Percentiles rank a stretch among this genome's conserved stretches.
These are phyloP conservation scores for Fusarium chlamydosporum DNA, from an alignment of 2,329 filamentous ascomycete species.

Conservation along the genomic window DNA sequence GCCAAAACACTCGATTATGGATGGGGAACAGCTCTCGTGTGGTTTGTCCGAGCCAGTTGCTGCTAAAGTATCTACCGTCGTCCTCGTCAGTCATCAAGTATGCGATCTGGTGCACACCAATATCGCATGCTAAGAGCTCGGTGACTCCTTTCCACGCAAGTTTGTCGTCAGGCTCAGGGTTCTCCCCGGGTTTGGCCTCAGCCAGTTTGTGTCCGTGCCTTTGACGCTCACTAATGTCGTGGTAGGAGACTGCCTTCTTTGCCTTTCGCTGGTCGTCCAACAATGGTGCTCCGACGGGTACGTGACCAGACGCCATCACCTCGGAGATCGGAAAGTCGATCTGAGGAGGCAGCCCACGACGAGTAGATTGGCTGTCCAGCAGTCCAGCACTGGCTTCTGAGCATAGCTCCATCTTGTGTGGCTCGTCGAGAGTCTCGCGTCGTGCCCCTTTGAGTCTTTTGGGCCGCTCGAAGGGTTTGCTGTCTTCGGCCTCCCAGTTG, in stretches of 20 bases:
- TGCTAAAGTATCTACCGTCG: neutral
- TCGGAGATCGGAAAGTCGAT: slow-evolving; percentile 14
- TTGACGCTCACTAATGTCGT: neutral
- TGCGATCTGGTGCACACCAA: slow-evolving; percentile 45
- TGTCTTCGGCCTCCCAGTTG: slow-evolving; percentile 23
- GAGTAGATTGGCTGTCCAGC: slow-evolving; percentile 27
- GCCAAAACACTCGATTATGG: neutral
- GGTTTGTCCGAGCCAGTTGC: slow-evolving; percentile 46
- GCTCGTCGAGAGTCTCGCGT: neutral
- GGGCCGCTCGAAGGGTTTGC: slow-evolving; percentile 38
- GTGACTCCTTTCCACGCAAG: slow-evolving; percentile 45
- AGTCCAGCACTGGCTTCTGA: neutral
- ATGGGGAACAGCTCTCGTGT: neutral
- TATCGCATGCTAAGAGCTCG: slow-evolving; percentile 46
- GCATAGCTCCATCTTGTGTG: neutral
- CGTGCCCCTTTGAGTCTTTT: slow-evolving; percentile 9
- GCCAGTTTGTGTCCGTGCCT: neutral
- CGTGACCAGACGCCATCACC: neutral
- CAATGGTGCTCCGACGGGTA: neutral
- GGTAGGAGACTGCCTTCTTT: slow-evolving; percentile 1
- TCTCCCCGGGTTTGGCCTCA: neutral
- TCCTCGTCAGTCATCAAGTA: slow-evolving; percentile 33
- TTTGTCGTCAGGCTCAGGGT: neutral
- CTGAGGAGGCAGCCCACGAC: slow-evolving; percentile 27
- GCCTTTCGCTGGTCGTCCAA: slow-evolving; percentile 11